Evolutionary conservation across 345 rosid species (phyloP).

Genomic region (Bruguiera gymnorhiza): DNA sequence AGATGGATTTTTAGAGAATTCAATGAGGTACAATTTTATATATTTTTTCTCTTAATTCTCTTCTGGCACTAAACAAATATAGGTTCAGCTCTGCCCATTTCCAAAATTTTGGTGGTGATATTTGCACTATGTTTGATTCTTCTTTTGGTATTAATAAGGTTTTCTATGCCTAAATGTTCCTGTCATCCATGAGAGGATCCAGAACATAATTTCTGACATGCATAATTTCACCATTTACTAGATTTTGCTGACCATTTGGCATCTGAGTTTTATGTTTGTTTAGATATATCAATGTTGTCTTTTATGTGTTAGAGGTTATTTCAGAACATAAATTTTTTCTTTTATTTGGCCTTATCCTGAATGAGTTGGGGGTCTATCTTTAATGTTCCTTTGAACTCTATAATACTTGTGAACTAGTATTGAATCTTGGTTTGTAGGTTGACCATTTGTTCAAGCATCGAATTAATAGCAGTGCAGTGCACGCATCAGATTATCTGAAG

Average conservation of each 20-base stretch:
- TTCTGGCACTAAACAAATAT: not conserved
- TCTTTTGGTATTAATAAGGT: not conserved
- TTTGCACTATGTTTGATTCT: not conserved
- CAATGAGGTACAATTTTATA: conserved; percentile 64
- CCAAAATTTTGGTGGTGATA: not conserved
- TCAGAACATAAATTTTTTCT: not conserved
- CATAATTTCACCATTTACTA: not conserved
- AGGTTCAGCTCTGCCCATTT: not conserved
- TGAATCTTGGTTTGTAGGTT: conserved; percentile 46
- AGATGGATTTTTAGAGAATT: conserved; percentile 96
- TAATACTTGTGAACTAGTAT: not conserved
- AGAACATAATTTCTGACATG: not conserved
- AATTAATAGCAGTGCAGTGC: conserved; percentile 74
- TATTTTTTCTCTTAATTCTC: not conserved
- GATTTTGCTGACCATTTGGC: not conserved
- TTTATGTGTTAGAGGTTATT: not conserved
- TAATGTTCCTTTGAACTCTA: not conserved
- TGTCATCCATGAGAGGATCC: not conserved
- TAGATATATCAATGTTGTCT: not conserved
- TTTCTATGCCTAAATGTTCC: no score
- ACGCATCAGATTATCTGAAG: conserved; percentile 82
- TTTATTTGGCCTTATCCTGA: not conserved
- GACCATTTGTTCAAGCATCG: conserved; percentile 99
- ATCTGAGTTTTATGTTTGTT: not conserved
- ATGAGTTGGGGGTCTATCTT: not conserved